Conservation (phyloP, 2,329 filamentous ascomycete species). For the Penicillium sp. region DNA sequence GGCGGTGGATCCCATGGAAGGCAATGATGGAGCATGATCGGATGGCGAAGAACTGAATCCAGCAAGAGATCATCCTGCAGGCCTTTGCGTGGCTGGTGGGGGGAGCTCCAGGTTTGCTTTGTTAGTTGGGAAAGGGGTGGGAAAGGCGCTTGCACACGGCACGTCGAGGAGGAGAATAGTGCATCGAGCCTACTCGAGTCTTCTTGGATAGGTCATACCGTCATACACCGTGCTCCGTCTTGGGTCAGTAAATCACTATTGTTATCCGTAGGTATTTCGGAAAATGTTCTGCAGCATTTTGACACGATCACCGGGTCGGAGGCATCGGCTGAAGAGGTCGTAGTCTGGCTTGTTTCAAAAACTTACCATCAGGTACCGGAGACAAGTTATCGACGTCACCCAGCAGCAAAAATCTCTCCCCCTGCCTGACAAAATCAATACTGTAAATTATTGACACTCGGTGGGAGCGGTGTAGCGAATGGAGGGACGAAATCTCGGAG, state of each 20-base stretch:
- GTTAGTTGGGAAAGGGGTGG: slow-evolving; percentile 16
- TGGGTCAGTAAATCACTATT: neutral
- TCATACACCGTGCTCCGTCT: neutral
- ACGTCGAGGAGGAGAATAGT: neutral
- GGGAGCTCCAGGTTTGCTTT: neutral
- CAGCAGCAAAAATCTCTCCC: neutral
- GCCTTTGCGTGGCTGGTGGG: slow-evolving; percentile 4
- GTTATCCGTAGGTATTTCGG: too few relatives aligned
- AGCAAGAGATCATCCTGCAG: slow-evolving; percentile 22
- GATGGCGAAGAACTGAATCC: slow-evolving; percentile 11
- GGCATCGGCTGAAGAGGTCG: neutral
- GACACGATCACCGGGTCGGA: neutral
- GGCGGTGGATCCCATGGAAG: slow-evolving; percentile 2
- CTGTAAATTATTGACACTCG: slow-evolving; percentile 3
- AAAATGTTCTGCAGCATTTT: neutral
- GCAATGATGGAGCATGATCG: slow-evolving; percentile 1
- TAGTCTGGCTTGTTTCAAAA: neutral
- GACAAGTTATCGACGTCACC: neutral
- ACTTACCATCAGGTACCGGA: neutral
- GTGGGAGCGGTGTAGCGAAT: slow-evolving; percentile 20
- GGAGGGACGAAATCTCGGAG: slow-evolving; percentile 13
- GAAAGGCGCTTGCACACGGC: slow-evolving; percentile 15
- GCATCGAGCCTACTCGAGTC: neutral
- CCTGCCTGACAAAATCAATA: neutral
- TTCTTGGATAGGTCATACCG: neutral